Percentiles rank a stretch among this genome's conserved stretches.
Evolutionary conservation across 2,329 filamentous ascomycete genomes (phyloP).

Genomic region (Daldinia sp.): DNA sequence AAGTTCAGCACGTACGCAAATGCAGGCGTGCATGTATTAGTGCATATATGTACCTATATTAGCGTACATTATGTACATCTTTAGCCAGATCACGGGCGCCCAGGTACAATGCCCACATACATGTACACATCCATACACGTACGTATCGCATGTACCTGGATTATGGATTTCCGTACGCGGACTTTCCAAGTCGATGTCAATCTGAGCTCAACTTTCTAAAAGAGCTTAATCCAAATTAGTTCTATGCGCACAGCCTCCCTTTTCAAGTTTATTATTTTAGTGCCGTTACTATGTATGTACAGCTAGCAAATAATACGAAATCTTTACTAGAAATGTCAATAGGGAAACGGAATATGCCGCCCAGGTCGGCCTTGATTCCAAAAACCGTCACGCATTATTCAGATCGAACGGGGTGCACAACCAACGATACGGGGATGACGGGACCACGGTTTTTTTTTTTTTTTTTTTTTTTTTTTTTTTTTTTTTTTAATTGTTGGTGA

Average conservation of each 20-base stretch:
- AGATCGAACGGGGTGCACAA: conserved; percentile 22
- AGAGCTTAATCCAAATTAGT: conserved; percentile 31
- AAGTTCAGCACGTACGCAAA: conserved; percentile 1
- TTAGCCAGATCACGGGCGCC: neutral
- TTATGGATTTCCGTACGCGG: neutral
- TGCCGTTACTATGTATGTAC: neutral
- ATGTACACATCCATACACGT: neutral
- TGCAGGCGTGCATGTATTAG: conserved; percentile 1
- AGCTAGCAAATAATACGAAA: neutral
- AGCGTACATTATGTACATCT: conserved; percentile 5
- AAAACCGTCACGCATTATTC: conserved; percentile 21
- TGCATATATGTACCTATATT: conserved; percentile 12
- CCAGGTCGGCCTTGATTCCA: conserved; percentile 5
- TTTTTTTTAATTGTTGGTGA: conserved; percentile 23
- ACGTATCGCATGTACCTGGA: neutral
- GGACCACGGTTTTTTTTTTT: conserved; percentile 14
- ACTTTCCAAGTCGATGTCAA: neutral
- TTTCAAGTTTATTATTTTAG: conserved; percentile 3
- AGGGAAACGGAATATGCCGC: neutral
- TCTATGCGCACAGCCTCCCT: conserved; percentile 23
- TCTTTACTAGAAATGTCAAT: neutral
- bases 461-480: conserved; percentile 17
- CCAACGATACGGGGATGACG: conserved; percentile 19
- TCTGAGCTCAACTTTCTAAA: conserved; percentile 9
- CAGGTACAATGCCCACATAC: neutral